phyloP scores from a whole-genome alignment of 768 basidiomycete genomes.

The Lentinula sp. region DNA sequence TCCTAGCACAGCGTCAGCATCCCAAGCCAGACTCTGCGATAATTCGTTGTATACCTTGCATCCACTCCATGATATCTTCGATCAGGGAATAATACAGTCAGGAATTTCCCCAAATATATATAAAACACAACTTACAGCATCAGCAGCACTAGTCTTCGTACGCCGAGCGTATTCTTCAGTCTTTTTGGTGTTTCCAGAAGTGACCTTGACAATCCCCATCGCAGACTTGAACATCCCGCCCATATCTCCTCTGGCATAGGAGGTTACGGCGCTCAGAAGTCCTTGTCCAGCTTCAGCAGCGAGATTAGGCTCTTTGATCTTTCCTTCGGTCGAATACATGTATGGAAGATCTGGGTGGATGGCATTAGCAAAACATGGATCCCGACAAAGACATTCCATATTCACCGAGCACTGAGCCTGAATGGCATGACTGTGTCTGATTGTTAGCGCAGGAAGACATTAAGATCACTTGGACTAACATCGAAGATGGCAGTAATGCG shows the following conservation, averaged over 20 bases:
- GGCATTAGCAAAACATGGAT: background rate
- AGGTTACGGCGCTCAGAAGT: constrained; percentile 67
- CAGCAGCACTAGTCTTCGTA: constrained; percentile 75
- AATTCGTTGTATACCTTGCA: constrained; percentile 30
- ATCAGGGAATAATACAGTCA: background rate
- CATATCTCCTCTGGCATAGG: constrained; percentile 77
- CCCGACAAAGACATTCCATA: background rate
- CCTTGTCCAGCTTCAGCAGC: constrained; percentile 85
- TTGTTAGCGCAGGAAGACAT: constrained; percentile 2
- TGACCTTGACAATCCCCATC: constrained; percentile 67
- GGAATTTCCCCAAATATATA: background rate
- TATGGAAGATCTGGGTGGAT: constrained; percentile 53
- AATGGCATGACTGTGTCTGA: constrained; percentile 67
- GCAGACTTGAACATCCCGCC: constrained; percentile 72
- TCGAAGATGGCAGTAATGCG: constrained; percentile 82
- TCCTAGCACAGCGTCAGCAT: constrained; percentile 29
- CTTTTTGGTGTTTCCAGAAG: constrained; percentile 59
- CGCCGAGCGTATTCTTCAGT: constrained; percentile 54
- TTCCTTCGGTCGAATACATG: constrained; percentile 92
- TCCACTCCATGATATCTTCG: constrained; percentile 79
- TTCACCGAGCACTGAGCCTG: constrained; percentile 80
- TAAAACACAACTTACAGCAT: constrained; percentile 56
- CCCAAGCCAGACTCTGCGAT: background rate
- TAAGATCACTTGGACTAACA: constrained; percentile 31
- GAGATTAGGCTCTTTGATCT: constrained; percentile 90